These are phyloP conservation scores for Emiliania huxleyi DNA, from an alignment of 78 protist species.

Conservation along the genomic window DNA sequence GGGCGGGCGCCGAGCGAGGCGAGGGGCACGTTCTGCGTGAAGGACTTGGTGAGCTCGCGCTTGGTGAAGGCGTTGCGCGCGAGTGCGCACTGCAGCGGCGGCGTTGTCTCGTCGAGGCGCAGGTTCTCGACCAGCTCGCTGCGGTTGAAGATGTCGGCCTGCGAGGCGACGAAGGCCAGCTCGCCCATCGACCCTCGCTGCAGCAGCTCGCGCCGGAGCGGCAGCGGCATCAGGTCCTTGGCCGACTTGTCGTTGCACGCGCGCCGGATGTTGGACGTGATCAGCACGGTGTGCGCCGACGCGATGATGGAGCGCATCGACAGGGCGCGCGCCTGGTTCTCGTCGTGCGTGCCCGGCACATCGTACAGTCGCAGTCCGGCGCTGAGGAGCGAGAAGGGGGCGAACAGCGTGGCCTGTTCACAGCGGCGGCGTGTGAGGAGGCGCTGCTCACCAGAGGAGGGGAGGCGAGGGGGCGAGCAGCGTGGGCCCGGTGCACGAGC, in stretches of 20 bases:
- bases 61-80: constrained; percentile 3
- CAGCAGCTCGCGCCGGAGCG: neutral
- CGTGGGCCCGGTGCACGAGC: neutral
- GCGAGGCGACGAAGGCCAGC: neutral
- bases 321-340: neutral
- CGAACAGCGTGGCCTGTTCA: neutral
- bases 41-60: too few relatives aligned
- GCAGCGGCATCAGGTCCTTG: neutral
- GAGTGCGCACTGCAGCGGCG: neutral
- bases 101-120: neutral
- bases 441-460: too few relatives aligned
- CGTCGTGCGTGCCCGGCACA: neutral
- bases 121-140: neutral
- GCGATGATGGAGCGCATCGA: neutral
- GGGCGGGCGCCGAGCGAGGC: too few relatives aligned
- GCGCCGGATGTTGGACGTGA: neutral
- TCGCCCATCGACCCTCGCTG: neutral
- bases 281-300: neutral
- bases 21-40: too few relatives aligned
- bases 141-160: neutral
- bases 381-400: neutral
- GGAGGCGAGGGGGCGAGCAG: neutral
- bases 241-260: neutral
- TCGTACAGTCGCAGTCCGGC: neutral
- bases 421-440: too few relatives aligned